Base-by-base conservation (phyloP, 208 protist species). In the Leptomonas pyrrhocoris region DNA sequence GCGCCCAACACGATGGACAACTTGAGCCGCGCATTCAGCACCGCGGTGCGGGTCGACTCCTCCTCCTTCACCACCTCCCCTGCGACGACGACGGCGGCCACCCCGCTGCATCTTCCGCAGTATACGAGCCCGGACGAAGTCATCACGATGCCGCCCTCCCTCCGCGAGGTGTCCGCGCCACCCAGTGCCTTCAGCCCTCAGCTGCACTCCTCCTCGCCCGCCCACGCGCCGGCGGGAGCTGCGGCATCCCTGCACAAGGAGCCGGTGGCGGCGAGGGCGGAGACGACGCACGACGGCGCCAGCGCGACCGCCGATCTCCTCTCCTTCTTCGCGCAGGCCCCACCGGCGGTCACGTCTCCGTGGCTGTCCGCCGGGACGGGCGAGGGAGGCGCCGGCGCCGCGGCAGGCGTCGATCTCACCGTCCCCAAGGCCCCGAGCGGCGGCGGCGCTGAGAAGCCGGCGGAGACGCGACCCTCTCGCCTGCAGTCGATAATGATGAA, bases 1-100 rank as follows among this genome's bases (percentile, higher is more conserved):
- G 36, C 71, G 7, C 31, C 46, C 7, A 64, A 50, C 46, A 28
- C 71, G 56, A 68, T 76, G 38, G 71, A 76, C 46, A 70, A 68
- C 42, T 43, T 76, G 18, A 76, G 62, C 57, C 71, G 71, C 45
- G 71, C 55, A 21, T 76, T 76, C 62, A 76, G 71, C 61, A 76
- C 71, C 46, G 71, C 71, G 31, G 71, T 46, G 11, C 71, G 62
- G 19, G 62, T 59, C 25, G 71, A 69, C 45, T 76, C 55, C 9
- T 60, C 30, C 34, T 76, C 71, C 34, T 76, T 69, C 27, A 69
- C 53, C 16, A 69, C 62, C 16, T 76, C 71, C n/a, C 56, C 71
- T 11, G 31, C 62, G 30, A 50, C 55, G 36, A 65, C 71, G 54
- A 15, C 60, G 13, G 40, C 28, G 11, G 60, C 71, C 25, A 68